Evolutionary conservation across 108 stramenopile species (phyloP).

Genomic region (Cyclotella atomus): DNA sequence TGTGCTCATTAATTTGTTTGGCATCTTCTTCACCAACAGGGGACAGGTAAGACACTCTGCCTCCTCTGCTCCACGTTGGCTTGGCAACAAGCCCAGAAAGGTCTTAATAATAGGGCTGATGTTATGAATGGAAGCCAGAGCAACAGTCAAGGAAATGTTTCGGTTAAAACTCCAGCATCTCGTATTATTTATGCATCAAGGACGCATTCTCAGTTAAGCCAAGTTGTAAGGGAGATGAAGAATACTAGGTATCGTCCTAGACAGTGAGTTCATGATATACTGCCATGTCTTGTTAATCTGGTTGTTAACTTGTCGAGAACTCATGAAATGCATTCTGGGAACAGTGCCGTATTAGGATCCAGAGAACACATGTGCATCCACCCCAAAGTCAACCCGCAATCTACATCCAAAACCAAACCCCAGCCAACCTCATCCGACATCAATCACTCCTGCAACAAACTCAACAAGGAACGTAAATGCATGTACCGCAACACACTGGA

Average conservation of each 20-base stretch:
- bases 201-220: slow-evolving; percentile 96
- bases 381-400: slow-evolving; percentile 78
- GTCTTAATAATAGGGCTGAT: not conserved
- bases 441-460: slow-evolving; percentile 82
- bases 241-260: slow-evolving; percentile 93
- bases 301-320: not conserved
- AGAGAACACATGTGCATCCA: slow-evolving; percentile 98
- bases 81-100: slow-evolving; percentile 75
- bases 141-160: not conserved
- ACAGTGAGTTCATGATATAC: slow-evolving; percentile 33
- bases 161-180: slow-evolving; percentile 51
- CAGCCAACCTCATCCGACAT: slow-evolving; percentile 52
- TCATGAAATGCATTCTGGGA: not conserved
- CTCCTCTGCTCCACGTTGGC: slow-evolving; percentile 84
- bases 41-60: slow-evolving; percentile 92
- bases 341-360: slow-evolving; percentile 87
- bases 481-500: slow-evolving; percentile 78
- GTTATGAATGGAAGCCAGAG: not conserved
- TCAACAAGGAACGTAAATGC: slow-evolving; percentile 84
- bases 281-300: not conserved
- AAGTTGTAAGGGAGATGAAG: slow-evolving; percentile 94
- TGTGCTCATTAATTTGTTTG: not conserved
- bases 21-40: slow-evolving; percentile 14
- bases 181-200: slow-evolving; percentile 98
- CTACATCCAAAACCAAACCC: slow-evolving; percentile 1